phyloP scores from a whole-genome alignment of 345 rosid genomes.

The Linum trigynum region DNA sequence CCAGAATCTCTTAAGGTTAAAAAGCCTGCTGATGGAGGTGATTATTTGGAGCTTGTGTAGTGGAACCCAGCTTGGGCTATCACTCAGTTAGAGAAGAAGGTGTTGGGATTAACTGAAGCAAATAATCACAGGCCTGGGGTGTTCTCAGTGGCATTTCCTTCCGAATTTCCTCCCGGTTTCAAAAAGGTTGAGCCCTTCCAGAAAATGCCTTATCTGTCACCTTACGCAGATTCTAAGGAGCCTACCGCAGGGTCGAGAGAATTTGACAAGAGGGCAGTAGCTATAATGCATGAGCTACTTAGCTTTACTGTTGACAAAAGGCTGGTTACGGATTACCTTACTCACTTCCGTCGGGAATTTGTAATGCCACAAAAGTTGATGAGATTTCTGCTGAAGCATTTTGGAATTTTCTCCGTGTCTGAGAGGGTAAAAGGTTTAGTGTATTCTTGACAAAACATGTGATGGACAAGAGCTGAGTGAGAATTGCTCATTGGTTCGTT shows the following conservation, averaged over 20 bases:
- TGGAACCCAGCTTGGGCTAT: constrained; percentile 85
- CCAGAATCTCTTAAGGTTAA: constrained; percentile 59
- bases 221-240: constrained; percentile 63
- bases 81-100: constrained; percentile 71
- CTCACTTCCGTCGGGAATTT: constrained; percentile 67
- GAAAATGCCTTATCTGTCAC: constrained; percentile 67
- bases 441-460: constrained; percentile 75
- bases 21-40: constrained; percentile 32
- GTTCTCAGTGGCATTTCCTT: constrained; percentile 63
- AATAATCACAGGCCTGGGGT: constrained; percentile 45
- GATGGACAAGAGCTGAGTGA: constrained; percentile 55
- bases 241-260: constrained; percentile 70
- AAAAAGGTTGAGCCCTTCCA: constrained; percentile 83
- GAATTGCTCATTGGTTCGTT: constrained; percentile 47
- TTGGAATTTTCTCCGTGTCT: constrained; percentile 79
- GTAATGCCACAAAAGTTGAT: constrained; percentile 91
- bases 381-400: constrained; percentile 82
- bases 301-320: constrained; percentile 84
- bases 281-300: constrained; percentile 78
- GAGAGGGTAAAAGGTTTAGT: constrained; percentile 91
- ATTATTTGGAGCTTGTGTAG: constrained; percentile 56
- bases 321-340: constrained; percentile 81
- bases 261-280: constrained; percentile 84
- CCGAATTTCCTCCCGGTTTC: constrained; percentile 64
- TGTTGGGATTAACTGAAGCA: constrained; percentile 27